A percentile compares a stretch with the other conserved stretches of the same genome.
Conservation (phyloP, 2,329 filamentous ascomycete species). For the Immersiporthe knoxdaviesiana region DNA sequence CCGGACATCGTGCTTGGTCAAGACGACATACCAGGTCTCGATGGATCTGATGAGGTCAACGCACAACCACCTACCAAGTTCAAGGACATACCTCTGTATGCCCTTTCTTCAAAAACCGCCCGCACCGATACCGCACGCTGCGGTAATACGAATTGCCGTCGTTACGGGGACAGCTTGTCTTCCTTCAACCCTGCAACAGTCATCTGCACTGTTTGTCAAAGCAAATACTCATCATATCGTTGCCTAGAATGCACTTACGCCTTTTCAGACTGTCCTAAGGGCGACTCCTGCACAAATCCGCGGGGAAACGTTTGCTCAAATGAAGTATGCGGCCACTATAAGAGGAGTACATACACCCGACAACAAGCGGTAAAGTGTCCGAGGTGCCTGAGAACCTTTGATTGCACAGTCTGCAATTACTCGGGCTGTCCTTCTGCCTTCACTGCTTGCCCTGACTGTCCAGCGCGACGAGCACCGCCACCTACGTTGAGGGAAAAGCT, state of each 20-base stretch:
- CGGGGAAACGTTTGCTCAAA: background rate
- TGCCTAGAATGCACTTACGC: background rate
- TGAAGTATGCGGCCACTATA: background rate
- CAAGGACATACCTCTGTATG: background rate
- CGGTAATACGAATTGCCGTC: background rate
- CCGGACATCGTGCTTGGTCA: conserved; percentile 18
- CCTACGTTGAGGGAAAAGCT: background rate
- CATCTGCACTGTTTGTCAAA: background rate
- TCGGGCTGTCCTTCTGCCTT: accelerated
- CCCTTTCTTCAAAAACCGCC: background rate
- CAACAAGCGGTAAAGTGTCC: background rate
- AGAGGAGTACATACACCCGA: background rate
- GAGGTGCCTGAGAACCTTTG: background rate
- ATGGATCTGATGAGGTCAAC: too few relatives aligned
- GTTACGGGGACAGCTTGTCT: background rate
- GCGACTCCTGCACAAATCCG: background rate
- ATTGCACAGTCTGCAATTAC: accelerated
- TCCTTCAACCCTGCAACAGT: accelerated
- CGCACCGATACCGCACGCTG: background rate
- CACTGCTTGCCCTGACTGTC: background rate
- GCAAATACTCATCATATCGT: background rate
- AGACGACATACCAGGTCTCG: background rate
- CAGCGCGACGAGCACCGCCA: too few relatives aligned
- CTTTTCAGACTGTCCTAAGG: conserved; percentile 8
- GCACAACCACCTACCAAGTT: background rate